Evolutionary conservation across 192 early-diverging fungal genomes (phyloP), one percentile per base, ranked within the genome.

Genomic region (Chytriomyces hyalinus): DNA sequence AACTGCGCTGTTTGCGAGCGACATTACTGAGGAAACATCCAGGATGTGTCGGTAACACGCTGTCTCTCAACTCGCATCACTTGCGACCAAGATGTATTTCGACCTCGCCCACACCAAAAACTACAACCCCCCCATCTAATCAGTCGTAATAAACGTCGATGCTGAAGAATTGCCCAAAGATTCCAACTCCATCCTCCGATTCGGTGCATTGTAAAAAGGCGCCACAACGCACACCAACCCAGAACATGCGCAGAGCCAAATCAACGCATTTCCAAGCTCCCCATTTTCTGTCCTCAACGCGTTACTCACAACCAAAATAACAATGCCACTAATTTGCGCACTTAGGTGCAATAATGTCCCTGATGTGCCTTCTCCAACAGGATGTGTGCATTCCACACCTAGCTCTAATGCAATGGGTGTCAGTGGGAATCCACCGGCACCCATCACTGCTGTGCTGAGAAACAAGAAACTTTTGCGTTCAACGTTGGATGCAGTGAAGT

Each of bases 351-450:
- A 49, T 10, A 82, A 61, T 17, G 78, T 78, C 6, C 49, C 70
- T 9, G 51, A 65, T 6, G 70, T 78, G 36, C 76, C 77, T 72
- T 82, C 81, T 11, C 57, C 76, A 46, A 82, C 65, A 13, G 81
- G 81, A 65, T 79, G 76, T 3, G 81, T 79, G 63, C 68, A 71
- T 62, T 82, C 81, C 6, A 82, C 81, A n/a, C 77, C 81, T 1
- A 82, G 59, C 70, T 82, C 81, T 44, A 82, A 8, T 7, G 75
- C 65, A n/a, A 82, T 67, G 0, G 81, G 65, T 3, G 70, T 65
- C 15, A 75, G 46, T 43, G 81, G 78, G 43, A 82, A 75, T 15
- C 77, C 81, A 28, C 81, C 81, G 46, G 80, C 26, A 10, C 81
- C 81, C 48, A 82, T 71, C 9, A 82, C 6, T 7, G 44, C 78